Evolutionary conservation across 2,329 filamentous ascomycete species (phyloP), one percentile per base, ranked within the genome.

Genomic region (Colletotrichum truncatum): DNA sequence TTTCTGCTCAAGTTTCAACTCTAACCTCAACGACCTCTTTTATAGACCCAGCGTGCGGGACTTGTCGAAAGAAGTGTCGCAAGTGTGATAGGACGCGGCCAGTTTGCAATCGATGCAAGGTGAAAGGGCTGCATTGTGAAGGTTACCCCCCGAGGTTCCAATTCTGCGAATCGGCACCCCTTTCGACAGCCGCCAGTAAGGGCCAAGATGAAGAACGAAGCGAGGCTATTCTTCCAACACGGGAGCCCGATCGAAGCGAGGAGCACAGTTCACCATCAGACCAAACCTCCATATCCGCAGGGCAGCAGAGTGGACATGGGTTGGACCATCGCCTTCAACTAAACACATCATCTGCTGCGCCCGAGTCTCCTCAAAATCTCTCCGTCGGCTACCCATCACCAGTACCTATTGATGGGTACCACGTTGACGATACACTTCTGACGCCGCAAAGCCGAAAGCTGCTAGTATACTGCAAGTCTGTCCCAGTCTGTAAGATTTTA

Each of bases 41-140:
- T 36, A 25, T 12, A 75, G 73, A 75, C 34, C 73, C 73, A 18
- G 73, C 73, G 0, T 75, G 73, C 30, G 73, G 73, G 1, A 75
- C 73, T 3, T 75, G 73, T 41, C 72, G 73, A 38, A 75, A 71
- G 26, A 75, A 75, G 57, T 75, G 73, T 38, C 73, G 73, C n/a
- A 75, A 74, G 59, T 75, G 73, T 49, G 73, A 75, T 34, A 69
- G 73, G 6, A 69, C 70, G 26, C 70, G 73, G 1, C 73, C 73
- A 4, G 54, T 71, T 9, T 75, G 73, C 25, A 71, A 73, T 30
- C 68, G 73, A 67, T 75, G 73, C 23, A 69, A 68, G 25, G 58
- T 64, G 8, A 75, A 74, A 25, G 73, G 73, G 6, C 68, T 75
- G 10, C 69, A 71, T 4, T 75, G 73, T 26, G 73, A 75, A n/a